Evolutionary conservation across 2,329 filamentous ascomycete genomes (phyloP).

Genomic region (Massarina eburnea): DNA sequence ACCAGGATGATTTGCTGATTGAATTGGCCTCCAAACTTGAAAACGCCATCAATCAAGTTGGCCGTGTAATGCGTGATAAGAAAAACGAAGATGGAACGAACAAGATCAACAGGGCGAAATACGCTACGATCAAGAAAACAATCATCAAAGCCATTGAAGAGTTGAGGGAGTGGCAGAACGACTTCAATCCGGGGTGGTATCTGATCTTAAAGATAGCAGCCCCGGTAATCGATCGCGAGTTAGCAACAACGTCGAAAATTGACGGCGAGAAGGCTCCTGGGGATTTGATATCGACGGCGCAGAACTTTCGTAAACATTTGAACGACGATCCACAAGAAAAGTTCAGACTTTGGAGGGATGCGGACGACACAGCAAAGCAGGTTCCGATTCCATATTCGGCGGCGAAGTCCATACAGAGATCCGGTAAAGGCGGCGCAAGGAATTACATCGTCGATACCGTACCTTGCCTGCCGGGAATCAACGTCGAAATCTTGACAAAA

Average conservation of each 20-base stretch:
- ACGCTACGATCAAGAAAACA: constrained; percentile 6
- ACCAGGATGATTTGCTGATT: constrained; percentile 3
- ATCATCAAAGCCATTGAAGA: constrained; percentile 12
- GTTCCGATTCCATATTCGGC: constrained; percentile 6
- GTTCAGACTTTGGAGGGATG: constrained; percentile 4
- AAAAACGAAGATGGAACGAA: not conserved
- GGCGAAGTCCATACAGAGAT: constrained; percentile 1
- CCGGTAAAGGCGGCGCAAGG: not conserved
- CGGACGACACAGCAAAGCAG: not conserved
- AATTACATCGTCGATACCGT: constrained; percentile 11
- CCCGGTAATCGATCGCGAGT: constrained; percentile 8
- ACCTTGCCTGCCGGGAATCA: constrained; percentile 3
- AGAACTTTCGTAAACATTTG: constrained; percentile 1
- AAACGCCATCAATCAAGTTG: constrained; percentile 4
- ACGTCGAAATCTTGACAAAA: constrained; percentile 11
- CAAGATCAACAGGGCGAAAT: constrained; percentile 8
- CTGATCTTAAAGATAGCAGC: constrained; percentile 12
- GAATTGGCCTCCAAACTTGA: constrained; percentile 6
- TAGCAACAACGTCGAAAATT: not conserved
- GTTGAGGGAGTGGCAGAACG: constrained; percentile 12
- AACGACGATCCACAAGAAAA: not conserved
- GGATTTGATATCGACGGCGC: constrained; percentile 3
- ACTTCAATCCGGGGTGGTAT: constrained; percentile 18
- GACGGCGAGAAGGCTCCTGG: too few relatives aligned
- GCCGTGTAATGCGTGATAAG: constrained; percentile 3